These are phyloP conservation scores for Wickerhamiella musiphila DNA, from an alignment of 805 yeast genomes.

Conservation along the genomic window DNA sequence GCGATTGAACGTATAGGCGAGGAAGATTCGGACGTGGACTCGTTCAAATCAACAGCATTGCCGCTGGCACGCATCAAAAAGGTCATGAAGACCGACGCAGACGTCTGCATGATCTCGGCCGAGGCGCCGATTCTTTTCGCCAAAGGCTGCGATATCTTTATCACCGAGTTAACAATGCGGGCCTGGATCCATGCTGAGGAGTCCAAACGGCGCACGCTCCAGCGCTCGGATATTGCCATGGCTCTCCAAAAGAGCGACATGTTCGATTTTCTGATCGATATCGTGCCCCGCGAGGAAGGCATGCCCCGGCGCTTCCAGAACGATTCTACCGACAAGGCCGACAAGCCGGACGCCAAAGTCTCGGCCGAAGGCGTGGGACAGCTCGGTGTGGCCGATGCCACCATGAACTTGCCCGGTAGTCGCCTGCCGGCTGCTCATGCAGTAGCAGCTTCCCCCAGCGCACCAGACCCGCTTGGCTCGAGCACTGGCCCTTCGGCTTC, in stretches of 20 bases:
- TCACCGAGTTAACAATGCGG: conserved; percentile 92
- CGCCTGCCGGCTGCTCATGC: too few relatives aligned
- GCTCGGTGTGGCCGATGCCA: too few relatives aligned
- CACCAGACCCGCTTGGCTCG: too few relatives aligned
- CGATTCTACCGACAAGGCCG: neutral
- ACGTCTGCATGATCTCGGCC: conserved; percentile 92
- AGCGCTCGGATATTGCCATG: conserved; percentile 85
- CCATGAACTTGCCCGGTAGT: too few relatives aligned
- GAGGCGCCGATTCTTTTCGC: conserved; percentile 97
- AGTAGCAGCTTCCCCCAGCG: too few relatives aligned
- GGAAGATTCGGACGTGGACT: conserved; percentile 49
- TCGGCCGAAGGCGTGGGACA: too few relatives aligned
- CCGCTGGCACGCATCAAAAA: conserved; percentile 94
- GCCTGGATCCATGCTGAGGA: conserved; percentile 99
- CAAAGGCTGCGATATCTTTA: conserved; percentile 93
- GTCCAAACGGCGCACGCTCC: conserved; percentile 84
- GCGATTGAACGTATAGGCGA: conserved; percentile 48
- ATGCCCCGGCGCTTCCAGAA: conserved; percentile 9
- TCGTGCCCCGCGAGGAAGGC: conserved; percentile 85
- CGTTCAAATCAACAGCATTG: conserved; percentile 82
- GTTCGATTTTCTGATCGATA: conserved; percentile 93
- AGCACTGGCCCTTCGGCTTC: too few relatives aligned
- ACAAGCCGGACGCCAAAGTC: neutral
- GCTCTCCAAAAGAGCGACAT: conserved; percentile 89
- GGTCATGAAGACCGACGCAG: conserved; percentile 96